Evolutionary conservation across 192 early-diverging fungal genomes (phyloP).

Genomic region (Pilaira anomala): DNA sequence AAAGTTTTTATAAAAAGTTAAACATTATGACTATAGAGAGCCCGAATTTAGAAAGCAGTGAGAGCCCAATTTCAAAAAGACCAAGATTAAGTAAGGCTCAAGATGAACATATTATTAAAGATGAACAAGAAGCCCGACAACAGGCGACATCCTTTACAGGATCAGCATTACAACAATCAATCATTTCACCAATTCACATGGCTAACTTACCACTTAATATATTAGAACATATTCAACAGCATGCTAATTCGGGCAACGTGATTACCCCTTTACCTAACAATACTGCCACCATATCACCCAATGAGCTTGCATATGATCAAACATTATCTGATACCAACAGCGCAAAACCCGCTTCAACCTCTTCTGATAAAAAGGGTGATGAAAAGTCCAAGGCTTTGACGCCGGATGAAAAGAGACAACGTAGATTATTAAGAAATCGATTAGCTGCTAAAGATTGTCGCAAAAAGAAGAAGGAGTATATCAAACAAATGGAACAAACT

Average conservation of each 20-base stretch:
- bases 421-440: slow-evolving; percentile 70
- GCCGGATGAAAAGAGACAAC: slow-evolving; percentile 68
- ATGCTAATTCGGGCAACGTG: not conserved
- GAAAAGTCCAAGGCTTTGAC: slow-evolving; percentile 29
- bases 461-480: slow-evolving; percentile 77
- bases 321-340: not conserved
- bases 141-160: not conserved
- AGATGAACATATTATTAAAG: no score
- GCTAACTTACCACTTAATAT: not conserved
- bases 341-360: not conserved
- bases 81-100: no score
- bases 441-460: slow-evolving; percentile 83
- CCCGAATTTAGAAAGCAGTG: no score
- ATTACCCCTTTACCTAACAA: not conserved
- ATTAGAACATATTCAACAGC: slow-evolving; percentile 1
- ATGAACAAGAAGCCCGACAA: no score
- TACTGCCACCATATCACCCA: not conserved
- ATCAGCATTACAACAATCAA: not conserved
- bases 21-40: no score
- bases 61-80: no score
- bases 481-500: slow-evolving; percentile 66
- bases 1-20: no score
- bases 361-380: not conserved
- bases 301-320: not conserved
- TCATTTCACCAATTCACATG: slow-evolving; percentile 2